Evolutionary conservation across 2,329 filamentous ascomycete species (phyloP).

Genomic region (Sporothrix protearum): DNA sequence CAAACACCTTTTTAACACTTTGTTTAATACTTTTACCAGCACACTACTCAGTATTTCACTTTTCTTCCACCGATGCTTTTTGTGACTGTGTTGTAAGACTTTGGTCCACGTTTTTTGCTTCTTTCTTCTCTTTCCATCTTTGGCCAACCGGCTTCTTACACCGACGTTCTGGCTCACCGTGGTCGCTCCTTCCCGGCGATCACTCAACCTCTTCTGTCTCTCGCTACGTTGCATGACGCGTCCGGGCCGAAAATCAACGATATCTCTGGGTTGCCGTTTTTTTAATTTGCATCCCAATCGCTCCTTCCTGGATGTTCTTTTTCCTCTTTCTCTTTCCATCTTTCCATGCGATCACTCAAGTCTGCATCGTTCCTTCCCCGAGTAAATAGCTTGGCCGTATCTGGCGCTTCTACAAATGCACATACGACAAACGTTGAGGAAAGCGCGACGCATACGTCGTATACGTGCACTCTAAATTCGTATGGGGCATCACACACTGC

Average conservation of each 20-base stretch:
- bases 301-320: background rate
- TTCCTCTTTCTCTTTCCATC: background rate
- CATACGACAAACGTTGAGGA: background rate
- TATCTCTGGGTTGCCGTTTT: background rate
- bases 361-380: background rate
- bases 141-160: background rate
- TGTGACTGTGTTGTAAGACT: background rate
- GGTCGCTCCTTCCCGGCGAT: background rate
- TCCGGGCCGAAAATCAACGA: background rate
- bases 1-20: background rate
- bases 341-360: background rate
- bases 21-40: background rate
- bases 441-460: background rate
- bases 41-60: background rate
- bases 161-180: background rate
- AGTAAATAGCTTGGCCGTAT: background rate
- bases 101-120: background rate
- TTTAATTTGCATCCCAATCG: background rate
- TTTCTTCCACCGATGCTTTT: background rate
- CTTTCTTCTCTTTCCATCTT: background rate
- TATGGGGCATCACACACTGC: background rate
- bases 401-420: background rate
- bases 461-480: background rate
- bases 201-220: background rate
- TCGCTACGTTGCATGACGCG: background rate